Conservation (phyloP, 352 stramenopile species). For the Albugo laibachii region DNA sequence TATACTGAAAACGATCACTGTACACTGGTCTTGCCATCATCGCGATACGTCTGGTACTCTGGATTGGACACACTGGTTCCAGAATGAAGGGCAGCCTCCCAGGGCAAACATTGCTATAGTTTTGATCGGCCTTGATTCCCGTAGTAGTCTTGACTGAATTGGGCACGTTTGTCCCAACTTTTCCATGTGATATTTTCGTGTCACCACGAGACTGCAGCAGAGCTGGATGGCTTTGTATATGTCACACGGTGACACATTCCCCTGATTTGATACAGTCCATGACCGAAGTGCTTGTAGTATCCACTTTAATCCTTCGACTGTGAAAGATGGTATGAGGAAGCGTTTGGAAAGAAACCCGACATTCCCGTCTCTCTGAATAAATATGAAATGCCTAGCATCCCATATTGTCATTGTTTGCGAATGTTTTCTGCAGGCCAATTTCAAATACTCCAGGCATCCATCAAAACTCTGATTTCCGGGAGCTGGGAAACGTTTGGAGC, state of each 20-base stretch:
- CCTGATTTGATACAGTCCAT: slow-evolving; percentile 24
- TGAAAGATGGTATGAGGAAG: slow-evolving; percentile 31
- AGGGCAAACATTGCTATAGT: slow-evolving; percentile 35
- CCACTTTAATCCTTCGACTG: slow-evolving; percentile 31
- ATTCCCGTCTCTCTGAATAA: slow-evolving; percentile 20
- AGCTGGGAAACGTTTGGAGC: slow-evolving; percentile 48
- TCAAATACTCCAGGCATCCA: slow-evolving; percentile 75
- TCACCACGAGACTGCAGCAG: slow-evolving; percentile 20
- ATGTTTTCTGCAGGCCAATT: slow-evolving; percentile 26
- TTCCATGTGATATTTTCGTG: slow-evolving; percentile 7
- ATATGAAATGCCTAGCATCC: slow-evolving; percentile 66
- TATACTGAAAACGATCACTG: background rate
- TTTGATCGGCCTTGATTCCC: slow-evolving; percentile 21
- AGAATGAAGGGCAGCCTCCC: slow-evolving; percentile 36
- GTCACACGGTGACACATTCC: slow-evolving; percentile 13
- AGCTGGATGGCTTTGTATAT: slow-evolving; percentile 28
- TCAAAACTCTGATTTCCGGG: slow-evolving; percentile 79
- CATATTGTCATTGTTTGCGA: slow-evolving; percentile 51
- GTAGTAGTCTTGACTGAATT: background rate
- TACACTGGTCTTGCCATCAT: background rate
- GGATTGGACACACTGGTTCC: slow-evolving; percentile 38
- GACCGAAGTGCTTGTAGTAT: slow-evolving; percentile 21
- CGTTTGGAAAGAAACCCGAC: slow-evolving; percentile 45
- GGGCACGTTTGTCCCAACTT: too few species aligned
- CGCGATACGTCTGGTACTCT: background rate